A percentile compares a stretch with the other conserved stretches of the same genome.
Conservation (phyloP, 331 rosid species). For the Quercus lobata region DNA sequence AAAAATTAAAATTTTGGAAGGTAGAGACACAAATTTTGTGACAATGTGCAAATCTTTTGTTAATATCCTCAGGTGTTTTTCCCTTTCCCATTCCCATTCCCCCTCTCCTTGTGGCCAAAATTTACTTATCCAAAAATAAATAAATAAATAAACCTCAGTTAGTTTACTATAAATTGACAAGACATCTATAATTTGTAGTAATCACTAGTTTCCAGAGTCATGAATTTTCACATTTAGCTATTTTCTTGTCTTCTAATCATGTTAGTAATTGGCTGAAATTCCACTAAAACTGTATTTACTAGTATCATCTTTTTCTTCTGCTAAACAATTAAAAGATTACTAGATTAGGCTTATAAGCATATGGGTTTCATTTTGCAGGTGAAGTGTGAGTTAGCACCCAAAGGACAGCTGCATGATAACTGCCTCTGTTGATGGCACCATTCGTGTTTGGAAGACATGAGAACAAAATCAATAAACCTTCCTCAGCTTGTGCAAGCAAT, state of each 20-base stretch:
- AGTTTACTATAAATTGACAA: background rate
- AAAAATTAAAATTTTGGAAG: background rate
- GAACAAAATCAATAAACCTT: slow-evolving; percentile 22
- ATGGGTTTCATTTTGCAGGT: slow-evolving; percentile 43
- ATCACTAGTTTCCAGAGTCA: background rate
- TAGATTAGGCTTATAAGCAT: background rate
- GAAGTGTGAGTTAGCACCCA: slow-evolving; percentile 91
- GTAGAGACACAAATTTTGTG: background rate
- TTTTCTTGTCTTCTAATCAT: background rate
- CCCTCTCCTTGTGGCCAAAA: too few species aligned
- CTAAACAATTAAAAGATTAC: background rate
- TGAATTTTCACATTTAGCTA: background rate
- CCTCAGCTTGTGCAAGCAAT: background rate
- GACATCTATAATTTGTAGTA: background rate
- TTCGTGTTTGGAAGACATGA: slow-evolving; percentile 73
- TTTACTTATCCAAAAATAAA: too few species aligned
- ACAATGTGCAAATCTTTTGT: background rate
- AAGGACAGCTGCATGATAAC: slow-evolving; percentile 70
- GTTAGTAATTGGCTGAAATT: background rate
- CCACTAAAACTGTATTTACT: background rate
- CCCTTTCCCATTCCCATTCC: too few species aligned
- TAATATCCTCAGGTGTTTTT: background rate
- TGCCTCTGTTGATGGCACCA: slow-evolving; percentile 72
- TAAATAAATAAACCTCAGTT: too few species aligned
- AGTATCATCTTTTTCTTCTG: background rate